phyloP scores from a whole-genome alignment of 2,329 filamentous ascomycete species.

The Cytospora chrysosperma region DNA sequence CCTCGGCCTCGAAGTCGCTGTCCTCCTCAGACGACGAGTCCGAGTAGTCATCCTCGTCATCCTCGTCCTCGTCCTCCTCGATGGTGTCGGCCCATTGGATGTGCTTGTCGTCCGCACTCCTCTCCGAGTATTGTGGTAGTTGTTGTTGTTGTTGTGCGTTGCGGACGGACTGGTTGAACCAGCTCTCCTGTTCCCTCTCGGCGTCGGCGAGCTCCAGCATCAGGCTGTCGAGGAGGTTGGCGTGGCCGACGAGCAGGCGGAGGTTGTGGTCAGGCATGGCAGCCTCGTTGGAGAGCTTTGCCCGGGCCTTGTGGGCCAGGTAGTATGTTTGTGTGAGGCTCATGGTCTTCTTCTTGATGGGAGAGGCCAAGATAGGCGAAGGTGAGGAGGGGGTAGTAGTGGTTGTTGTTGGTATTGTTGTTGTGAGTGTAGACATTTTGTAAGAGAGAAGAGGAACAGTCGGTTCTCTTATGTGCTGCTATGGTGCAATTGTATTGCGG shows the following conservation, averaged over 20 bases:
- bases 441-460: constrained; percentile 6
- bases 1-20: constrained; percentile 51
- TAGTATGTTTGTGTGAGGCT: constrained; percentile 98
- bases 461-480: constrained; percentile 25
- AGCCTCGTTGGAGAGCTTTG: constrained; percentile 93
- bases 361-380: constrained; percentile 36
- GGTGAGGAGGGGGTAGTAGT: constrained; percentile 16
- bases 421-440: constrained; percentile 39
- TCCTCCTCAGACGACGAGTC: constrained; percentile 52
- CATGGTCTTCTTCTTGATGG: constrained; percentile 77
- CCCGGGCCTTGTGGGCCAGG: constrained; percentile 92
- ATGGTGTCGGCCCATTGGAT: constrained; percentile 86
- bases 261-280: constrained; percentile 90
- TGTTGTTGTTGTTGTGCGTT: constrained; percentile 53
- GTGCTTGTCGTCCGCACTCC: constrained; percentile 60
- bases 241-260: constrained; percentile 91
- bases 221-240: constrained; percentile 93
- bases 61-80: constrained; percentile 66
- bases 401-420: constrained; percentile 30
- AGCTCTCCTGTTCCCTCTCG: constrained; percentile 91
- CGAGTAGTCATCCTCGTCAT: constrained; percentile 56
- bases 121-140: constrained; percentile 28
- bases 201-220: constrained; percentile 89
- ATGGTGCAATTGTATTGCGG: constrained; percentile 34
- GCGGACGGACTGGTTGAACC: constrained; percentile 95